These are phyloP conservation scores for Cronartium quercuum DNA, from an alignment of 1,284 basidiomycete species.

Conservation along the genomic window DNA sequence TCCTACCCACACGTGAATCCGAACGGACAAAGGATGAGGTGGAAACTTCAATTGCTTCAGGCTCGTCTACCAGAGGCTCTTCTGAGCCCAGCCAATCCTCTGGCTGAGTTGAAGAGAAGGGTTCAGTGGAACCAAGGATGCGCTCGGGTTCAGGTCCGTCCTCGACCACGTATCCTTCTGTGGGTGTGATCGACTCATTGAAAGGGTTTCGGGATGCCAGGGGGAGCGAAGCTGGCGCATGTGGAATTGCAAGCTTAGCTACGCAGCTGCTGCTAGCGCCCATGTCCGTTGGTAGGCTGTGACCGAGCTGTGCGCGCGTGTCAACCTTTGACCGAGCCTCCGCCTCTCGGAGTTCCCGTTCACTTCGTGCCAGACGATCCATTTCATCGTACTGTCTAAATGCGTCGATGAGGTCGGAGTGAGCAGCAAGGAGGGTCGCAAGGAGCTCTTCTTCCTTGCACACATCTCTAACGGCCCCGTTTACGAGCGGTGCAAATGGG, in stretches of 20 bases:
- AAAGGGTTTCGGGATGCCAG: neutral
- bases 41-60: neutral
- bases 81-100: neutral
- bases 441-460: constrained; percentile 51
- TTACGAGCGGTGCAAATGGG: neutral
- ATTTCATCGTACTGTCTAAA: constrained; percentile 61
- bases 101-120: neutral
- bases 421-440: constrained; percentile 60
- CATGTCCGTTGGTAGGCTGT: neutral
- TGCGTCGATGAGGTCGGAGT: constrained; percentile 56
- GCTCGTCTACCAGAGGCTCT: neutral
- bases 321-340: constrained; percentile 17
- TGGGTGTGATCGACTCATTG: neutral
- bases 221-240: neutral
- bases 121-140: too few relatives aligned
- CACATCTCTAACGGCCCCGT: constrained; percentile 45
- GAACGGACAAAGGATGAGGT: too few relatives aligned
- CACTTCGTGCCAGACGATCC: constrained; percentile 55
- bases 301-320: neutral
- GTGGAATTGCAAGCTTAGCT: neutral
- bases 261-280: neutral
- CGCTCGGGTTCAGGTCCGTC: too few relatives aligned
- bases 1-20: neutral
- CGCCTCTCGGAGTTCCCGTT: neutral
- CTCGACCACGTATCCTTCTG: neutral